Base-by-base conservation (phyloP, 129 eudicot species). In the Pittosporum tobira region DNA sequence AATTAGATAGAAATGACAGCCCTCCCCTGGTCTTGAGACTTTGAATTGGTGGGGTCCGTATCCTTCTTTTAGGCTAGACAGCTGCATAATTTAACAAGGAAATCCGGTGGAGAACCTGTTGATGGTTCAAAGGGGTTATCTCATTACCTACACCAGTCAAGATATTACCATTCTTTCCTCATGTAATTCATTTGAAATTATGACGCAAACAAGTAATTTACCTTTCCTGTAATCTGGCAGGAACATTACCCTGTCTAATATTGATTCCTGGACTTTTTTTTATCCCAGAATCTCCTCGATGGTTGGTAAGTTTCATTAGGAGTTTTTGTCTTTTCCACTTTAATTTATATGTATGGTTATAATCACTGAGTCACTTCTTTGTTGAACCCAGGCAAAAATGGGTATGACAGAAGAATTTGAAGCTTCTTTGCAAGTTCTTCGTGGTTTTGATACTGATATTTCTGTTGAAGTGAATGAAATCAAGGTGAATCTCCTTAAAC, bases 381-480 rank as follows among this genome's bases (percentile, higher is more conserved):
- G 43, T 9, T 56, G 57, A 48, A 76, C 61, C 14, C 63, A 85
- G 95, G 97, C 97, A n/a, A 85, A 89, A 85, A 89, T 85, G 95
- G 97, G 97, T 59, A 85, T 85, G 97, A 78, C 74, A 44, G 97
- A 89, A 21, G 97, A 89, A 58, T 89, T 85, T 71, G 97, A 89
- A 77, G 79, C 88, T 52, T 89, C 95, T 51, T 59, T 89, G 76
- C 97, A 89, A 89, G 97, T 89, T 51, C 97, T 89, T 62, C 88
- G 95, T 12, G 97, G 94, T 27, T 89, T 89, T 64, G 95, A 89
- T 57, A 75, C 95, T 65, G 95, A 89, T 67, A 89, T 89, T 54
- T 66, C 88, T n/a, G 59, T 72, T 47, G 97, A 89, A 89, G 94
- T 85, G 45, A 82, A 85, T 65, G 97, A 85, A 65, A 89, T 89